Evolutionary conservation across 2,329 filamentous ascomycete genomes (phyloP), one percentile per base, ranked within the genome.

Genomic region (Pestalotiopsis sp.): DNA sequence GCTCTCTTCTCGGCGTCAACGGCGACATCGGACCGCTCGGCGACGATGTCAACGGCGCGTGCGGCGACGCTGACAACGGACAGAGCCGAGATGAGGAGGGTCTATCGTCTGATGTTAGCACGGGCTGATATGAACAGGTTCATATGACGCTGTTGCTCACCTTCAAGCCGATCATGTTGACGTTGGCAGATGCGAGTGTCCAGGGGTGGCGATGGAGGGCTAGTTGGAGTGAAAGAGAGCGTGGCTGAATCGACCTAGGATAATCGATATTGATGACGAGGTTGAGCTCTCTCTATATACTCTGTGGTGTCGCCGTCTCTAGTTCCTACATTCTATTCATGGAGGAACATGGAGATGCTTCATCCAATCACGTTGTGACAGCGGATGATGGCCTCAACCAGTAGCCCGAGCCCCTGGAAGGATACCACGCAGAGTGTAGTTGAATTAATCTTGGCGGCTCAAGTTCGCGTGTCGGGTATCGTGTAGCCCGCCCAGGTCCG

Each of bases 1-100:
- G 68, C 75, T 9, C 70, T 63, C 59, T 62, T 62, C 27, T 62
- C 59, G 9, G 31, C 59, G 39, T 66, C 68, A 52, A 72, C 14
- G 13, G 57, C 70, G 38, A 64, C 68, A 57, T 66, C 71, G 59
- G 59, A 69, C 68, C 38, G 66, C 14, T 67, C 66, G 58, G 70
- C 63, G 14, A 38, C 59, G 13, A 68, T 39, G 39, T 74, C 72
- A 2, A 73, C 68, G 57, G 72, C 74, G 14, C 71, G 66, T 11
- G 69, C 74, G 3, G 72, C 73, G n/a, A 72, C 71, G 38, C 60
- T 70, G 39, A 71, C 36, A n/a, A 70, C 73, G 17, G 76, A 73
- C 20, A 72, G 52, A n/a, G 70, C 69, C 60, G 72, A 69, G 25
- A 74, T 59, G 41, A 75, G 65, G 31, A 73, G 31, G 49, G 69